phyloP scores from a whole-genome alignment of 2,329 filamentous ascomycete genomes.

The Cladosporium sp. region DNA sequence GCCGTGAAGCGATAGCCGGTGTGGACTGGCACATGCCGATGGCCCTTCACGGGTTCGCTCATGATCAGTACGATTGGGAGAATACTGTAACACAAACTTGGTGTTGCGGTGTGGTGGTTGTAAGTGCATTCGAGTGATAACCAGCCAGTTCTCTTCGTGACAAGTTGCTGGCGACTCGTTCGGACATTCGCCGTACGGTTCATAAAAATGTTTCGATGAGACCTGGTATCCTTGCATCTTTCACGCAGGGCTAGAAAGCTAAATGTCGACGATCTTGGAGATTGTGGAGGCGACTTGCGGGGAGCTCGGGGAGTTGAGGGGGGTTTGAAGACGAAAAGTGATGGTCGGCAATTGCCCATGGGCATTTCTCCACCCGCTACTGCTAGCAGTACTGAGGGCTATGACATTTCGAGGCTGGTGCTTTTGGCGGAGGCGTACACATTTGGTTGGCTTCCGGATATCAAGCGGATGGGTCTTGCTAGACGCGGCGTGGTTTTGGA shows the following conservation, averaged over 20 bases:
- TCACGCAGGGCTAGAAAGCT: neutral
- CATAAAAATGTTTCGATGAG: neutral
- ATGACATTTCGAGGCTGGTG: neutral
- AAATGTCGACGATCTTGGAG: neutral
- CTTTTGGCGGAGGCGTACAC: neutral
- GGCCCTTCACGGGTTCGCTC: neutral
- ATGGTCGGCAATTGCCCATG: slow-evolving; percentile 2
- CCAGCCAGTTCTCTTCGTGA: neutral
- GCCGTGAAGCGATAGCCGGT: neutral
- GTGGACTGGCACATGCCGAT: neutral
- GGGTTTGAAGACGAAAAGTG: neutral
- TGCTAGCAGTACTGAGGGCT: neutral
- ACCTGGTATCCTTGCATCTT: neutral
- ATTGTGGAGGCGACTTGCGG: slow-evolving; percentile 10
- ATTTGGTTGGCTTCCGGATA: neutral
- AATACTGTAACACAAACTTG: neutral
- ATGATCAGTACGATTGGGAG: neutral
- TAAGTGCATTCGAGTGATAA: neutral
- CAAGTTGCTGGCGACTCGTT: neutral
- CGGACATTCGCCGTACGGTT: neutral
- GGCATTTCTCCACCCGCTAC: neutral
- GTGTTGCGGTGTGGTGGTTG: no score
- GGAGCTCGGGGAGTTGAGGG: slow-evolving; percentile 2
- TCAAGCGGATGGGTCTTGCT: neutral
- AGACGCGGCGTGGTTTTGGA: neutral